Evolutionary conservation across 805 yeast species (phyloP), one percentile per base, ranked within the genome.

Genomic region (Hanseniaspora clermontiae): DNA sequence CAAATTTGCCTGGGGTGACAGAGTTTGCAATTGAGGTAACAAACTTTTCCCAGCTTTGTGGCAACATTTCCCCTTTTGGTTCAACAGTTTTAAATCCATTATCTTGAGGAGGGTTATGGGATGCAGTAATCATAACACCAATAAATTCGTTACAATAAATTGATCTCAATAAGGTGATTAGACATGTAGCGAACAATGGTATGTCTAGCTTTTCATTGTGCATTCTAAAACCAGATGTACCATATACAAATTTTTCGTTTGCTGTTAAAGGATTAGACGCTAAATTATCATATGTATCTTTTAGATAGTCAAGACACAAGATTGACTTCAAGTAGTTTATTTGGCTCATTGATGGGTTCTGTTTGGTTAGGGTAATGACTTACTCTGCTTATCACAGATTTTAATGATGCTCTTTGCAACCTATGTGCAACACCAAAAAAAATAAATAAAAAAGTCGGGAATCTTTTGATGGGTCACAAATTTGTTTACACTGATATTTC

Each of bases 211-310:
- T 69, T 20, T 70, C 66, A 1, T 95, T 90, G 49, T 79, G 72
- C 72, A 83, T 82, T 58, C 98, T 79, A 72, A 93, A 93, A 9
- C 98, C 98, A 1, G 98, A 98, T 0, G 98, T 93, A n/a, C 98
- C 98, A 64, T 93, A 93, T 17, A 79, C 70, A 65, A 80, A 83
- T 11, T 11, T 46, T 1, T 59, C 56, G 38, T 69, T 60, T 27
- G 62, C 67, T n/a, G 67, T 65, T 0, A 43, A 15, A 1, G 36
- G 36, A 11, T 46, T 17, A 9, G 43, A 10, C 24, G 57, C 43
- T 31, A 53, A 19, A 14, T n/a, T 20, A n/a, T 53, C 37, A 19
- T 24, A 53, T 29, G 51, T 46, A 7, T 15, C 3, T 39, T 53
- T n/a, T 29, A 53, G 19, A 32, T 68, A 67, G 24, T 78, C 79